Base-by-base conservation (phyloP, 768 basidiomycete species). In the Kondoa malvinella region DNA sequence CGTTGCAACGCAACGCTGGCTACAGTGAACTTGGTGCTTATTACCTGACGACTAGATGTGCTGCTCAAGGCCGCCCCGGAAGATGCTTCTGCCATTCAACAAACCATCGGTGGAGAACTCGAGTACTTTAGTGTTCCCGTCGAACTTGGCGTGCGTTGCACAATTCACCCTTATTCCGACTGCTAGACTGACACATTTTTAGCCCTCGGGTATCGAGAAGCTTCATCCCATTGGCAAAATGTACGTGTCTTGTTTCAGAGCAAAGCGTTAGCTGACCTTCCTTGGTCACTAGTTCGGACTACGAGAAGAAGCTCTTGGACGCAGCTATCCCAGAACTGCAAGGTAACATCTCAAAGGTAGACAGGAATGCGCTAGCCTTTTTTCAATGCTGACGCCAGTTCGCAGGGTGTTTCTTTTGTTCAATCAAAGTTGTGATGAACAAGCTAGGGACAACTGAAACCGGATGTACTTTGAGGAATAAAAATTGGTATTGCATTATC, bases 121-220 rank as follows among this genome's bases (percentile, higher is more conserved):
- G 86, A 86, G 60, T 97, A 85, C 82, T 97, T 99, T 82, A 89
- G 90, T 26, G 83, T 86, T 34, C 86, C 83, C 62, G 83, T 99
- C 68, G 86, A 90, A 78, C 86, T 99, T 67, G 91, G 92, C 69
- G 89, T 91, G 77, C 59, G 79, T 75, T 32, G 72, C 34, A 12
- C 21, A 64, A 58, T 56, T 56, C 33, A 29, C 66, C 4, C 31
- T 31, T 2, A 17, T 25, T 57, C 65, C 71, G 31, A 71, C 58
- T 64, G 27, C 33, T 32, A 25, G 72, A 2, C 8, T 15, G 30
- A 0, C 25, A 64, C 33, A 33, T 60, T 26, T 65, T n/a, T 70
- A 92, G 90, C 76, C 82, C 66, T 82, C 83, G 68, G 95, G 94
- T 75, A 86, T 92, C 64, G 81, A 82, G 73, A 89, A 85, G 79